Evolutionary conservation across 2,329 filamentous ascomycete species (phyloP), one percentile per base, ranked within the genome.

Genomic region (Hypomyces perniciosus): DNA sequence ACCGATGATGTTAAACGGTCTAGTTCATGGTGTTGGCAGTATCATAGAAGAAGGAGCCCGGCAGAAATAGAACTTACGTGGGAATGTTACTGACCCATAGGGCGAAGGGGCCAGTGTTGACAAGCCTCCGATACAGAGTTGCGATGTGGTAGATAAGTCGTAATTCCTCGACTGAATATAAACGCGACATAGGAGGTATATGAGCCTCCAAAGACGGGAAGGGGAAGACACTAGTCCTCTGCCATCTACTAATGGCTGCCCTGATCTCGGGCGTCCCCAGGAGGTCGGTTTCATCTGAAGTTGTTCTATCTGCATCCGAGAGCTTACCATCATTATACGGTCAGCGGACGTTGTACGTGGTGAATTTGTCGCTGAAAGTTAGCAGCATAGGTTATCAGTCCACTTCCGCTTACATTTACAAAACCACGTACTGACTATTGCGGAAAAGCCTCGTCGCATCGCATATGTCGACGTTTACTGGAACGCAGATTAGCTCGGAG

Each of bases 301-400:
- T 76, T 45, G 80, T 77, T 58, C 81, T 75, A 59, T 82, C 78
- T 59, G 81, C 76, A 58, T 87, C 84, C 48, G 67, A 61, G 43
- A 81, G 76, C 44, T 87, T 81, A 64, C 85, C 84, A 66, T 97
- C 91, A 78, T 96, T 95, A 75, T 97, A 99, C 62, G 95, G 93
- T 72, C 93, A 99, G 64, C 91, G 88, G 62, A 95, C 93, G 74
- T 96, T 96, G 74, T 99, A 93, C 74, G 97, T 99, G 55, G 92
- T 96, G 72, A 93, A 99, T 72, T 99, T 99, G 64, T 90, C 90
- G 75, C 91, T 95, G 64, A 33, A 41, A 33, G 52, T 58, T 46
- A 58, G 54, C 39, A 46, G 42, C 31, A 28, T 35, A 8, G 27
- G 37, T 13, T 20, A 20, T 20, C 3, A 20, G 20, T 20, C 3